Evolutionary conservation across 768 basidiomycete genomes (phyloP), one percentile per base, ranked within the genome.

Genomic region (Candolleomyces efflorescens): DNA sequence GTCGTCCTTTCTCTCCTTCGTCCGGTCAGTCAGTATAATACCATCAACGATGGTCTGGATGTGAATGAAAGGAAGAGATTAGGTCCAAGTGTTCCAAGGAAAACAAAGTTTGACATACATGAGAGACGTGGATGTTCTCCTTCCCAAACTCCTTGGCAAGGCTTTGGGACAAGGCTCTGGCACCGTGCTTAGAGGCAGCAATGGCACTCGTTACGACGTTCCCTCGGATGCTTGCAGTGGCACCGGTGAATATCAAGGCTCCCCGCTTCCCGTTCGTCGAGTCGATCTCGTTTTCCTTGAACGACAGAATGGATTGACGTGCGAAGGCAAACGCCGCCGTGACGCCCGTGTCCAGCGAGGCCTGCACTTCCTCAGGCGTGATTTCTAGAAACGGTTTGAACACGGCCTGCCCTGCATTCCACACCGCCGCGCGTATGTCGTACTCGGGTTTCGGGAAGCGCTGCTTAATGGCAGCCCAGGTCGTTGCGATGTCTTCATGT

Each of bases 41-140:
- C 89, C 89, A 61, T 91, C 89, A 48, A 90, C 87, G 59, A 90
- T 81, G 38, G 79, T 77, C 85, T 90, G 7, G 13, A 32, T 32
- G 32, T 90, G 7, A 9, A 32, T 32, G 32, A 11, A 32, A 32
- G 32, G 11, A 5, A 57, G 12, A 37, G n/a, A 55, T 49, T 24
- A 45, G 47, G 54, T 45, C 4, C 23, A 26, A 5, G 24, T 10
- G 20, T 41, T 9, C 7, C 36, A n/a, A 22, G 44, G 53, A 5
- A 76, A 77, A 67, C 53, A 82, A n/a, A n/a, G 36, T 36, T 11
- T 51, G 1, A 79, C 85, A 67, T 61, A 86, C 86, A 70, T 90
- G 87, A 10, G 87, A 80, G 48, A 89, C 89, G 69, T 90, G 88
- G 51, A 90, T 89, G 63, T 88, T 84, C 43, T 89, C 73, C 68